Evolutionary conservation across 306 rosid species (phyloP).

Genomic region (Albizia julibrissin): DNA sequence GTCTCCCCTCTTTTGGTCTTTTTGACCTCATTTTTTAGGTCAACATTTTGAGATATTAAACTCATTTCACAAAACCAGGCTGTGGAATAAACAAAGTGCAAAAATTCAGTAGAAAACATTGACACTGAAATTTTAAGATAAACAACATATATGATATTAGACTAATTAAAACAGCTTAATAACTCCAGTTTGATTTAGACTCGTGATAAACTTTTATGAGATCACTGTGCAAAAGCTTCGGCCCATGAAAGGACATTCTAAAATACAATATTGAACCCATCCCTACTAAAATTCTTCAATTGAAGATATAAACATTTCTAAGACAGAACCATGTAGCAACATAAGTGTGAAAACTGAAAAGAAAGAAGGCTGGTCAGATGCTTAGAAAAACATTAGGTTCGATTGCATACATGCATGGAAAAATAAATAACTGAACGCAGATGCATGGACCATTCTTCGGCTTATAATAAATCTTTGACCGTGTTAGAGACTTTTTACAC

Average conservation of each 20-base stretch:
- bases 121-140: neutral
- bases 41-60: conserved; percentile 62
- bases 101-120: neutral
- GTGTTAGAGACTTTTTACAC: neutral
- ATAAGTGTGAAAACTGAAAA: too few relatives aligned
- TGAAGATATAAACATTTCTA: neutral
- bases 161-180: neutral
- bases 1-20: conserved; percentile 44
- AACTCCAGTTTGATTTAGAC: neutral
- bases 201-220: neutral
- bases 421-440: neutral
- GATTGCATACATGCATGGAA: neutral
- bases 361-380: neutral
- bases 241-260: neutral
- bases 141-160: neutral
- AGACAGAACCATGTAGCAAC: neutral
- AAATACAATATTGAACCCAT: neutral
- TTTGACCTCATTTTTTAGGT: conserved; percentile 30
- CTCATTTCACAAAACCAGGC: conserved; percentile 53
- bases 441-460: neutral
- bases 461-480: neutral
- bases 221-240: neutral
- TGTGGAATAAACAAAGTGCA: neutral
- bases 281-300: neutral
- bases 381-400: neutral